Evolutionary conservation across 1,284 basidiomycete species (phyloP), one percentile per base, ranked within the genome.

Genomic region (Trametes versicolor): DNA sequence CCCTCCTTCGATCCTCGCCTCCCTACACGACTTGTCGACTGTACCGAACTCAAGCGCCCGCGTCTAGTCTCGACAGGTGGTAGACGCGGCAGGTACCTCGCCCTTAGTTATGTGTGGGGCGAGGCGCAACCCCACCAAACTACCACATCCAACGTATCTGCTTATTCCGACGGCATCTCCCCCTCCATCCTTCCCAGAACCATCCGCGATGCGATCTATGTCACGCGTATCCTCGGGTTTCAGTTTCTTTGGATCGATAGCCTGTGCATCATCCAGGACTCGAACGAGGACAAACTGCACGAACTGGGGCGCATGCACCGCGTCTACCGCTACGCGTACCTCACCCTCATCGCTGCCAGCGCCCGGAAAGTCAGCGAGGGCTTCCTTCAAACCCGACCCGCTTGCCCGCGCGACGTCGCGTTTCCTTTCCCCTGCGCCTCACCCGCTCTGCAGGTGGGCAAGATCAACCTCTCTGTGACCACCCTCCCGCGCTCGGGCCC

Each of bases 51-150:
- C 6, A 17, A n/a, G 5, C 23, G 21, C 9, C 59, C 58, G 7
- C 48, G 47, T 0, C 61, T 66, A 2, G 13, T 27, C 23, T 7
- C 23, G 7, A 45, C 27, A 12, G 23, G 17, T 6, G 49, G 65
- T 9, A 17, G 10, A 21, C 43, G 21, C 7, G 65, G 37, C 17
- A 36, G 7, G 3, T 67, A 67, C 29, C 29, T 55, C 4, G 66
- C 66, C 9, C 56, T 67, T 15, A 67, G 66, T 52, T 67, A 67
- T 27, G 66, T 67, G 6, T 67, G 62, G 66, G 66, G 66, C n/a
- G 56, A 60, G 13, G 48, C 25, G 0, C 65, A 66, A 41, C 53
- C 60, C 8, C 53, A 66, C 43, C 41, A 27, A 15, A 63, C 61
- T 0, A 58, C 58, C 48, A 55, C 27, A 21, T 13, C 21, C 12